A percentile compares a stretch with the other conserved stretches of the same genome.
Evolutionary conservation across 306 rosid species (phyloP).

Genomic region (Trichosanthes truncata): DNA sequence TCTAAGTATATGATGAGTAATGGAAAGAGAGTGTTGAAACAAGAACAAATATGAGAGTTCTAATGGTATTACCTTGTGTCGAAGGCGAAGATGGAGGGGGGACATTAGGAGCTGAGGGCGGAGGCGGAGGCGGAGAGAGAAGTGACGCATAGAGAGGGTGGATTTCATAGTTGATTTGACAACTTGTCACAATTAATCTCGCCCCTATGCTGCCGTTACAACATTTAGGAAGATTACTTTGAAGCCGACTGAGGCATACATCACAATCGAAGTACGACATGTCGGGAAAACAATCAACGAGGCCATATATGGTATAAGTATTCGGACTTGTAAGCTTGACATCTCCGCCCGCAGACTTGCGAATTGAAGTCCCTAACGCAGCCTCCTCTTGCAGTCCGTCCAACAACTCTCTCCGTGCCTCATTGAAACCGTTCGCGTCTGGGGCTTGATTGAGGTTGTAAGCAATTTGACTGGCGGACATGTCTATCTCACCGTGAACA

Average conservation of each 20-base stretch:
- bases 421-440: not conserved
- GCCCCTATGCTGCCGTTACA: not conserved
- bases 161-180: not conserved
- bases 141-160: not conserved
- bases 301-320: not conserved
- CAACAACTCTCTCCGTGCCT: not conserved
- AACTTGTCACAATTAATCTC: not conserved
- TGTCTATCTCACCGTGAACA: not conserved
- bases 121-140: not conserved
- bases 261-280: not conserved
- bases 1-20: no score
- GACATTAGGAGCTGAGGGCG: not conserved
- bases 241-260: not conserved
- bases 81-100: not conserved
- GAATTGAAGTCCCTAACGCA: not conserved
- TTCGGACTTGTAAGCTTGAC: not conserved
- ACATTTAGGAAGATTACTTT: not conserved
- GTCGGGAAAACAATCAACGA: not conserved
- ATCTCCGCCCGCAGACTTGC: not conserved
- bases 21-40: no score
- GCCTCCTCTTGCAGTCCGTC: not conserved
- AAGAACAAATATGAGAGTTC: no score
- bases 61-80: not conserved
- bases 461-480: fast-evolving
- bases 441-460: not conserved